Conservation (phyloP, 169 alveolate genomes). For the Babesia ovata region DNA sequence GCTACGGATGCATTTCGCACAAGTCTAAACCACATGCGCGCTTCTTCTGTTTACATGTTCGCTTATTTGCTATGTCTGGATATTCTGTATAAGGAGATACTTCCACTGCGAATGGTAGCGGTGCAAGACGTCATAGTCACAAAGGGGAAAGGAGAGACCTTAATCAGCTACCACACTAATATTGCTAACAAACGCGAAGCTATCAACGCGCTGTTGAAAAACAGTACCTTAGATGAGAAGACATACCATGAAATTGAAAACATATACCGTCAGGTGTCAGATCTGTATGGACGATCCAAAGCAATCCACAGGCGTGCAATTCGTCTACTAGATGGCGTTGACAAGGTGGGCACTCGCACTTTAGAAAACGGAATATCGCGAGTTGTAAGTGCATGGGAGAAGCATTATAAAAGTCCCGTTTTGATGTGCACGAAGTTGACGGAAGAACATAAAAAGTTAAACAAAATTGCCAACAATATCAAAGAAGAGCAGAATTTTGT, state of each 20-base stretch:
- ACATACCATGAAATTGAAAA: not conserved
- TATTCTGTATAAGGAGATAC: conserved; percentile 15
- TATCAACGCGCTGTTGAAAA: conserved; percentile 14
- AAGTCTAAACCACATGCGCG: conserved; percentile 13
- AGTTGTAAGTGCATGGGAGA: conserved; percentile 25
- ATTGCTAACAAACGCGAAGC: conserved; percentile 25
- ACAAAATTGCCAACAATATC: not conserved
- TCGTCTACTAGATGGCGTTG: not conserved
- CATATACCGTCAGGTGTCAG: conserved; percentile 3
- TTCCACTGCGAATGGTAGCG: conserved; percentile 33
- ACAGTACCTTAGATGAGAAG: not conserved
- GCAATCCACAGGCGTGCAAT: not conserved
- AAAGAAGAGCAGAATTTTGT: conserved; percentile 2
- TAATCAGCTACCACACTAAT: conserved; percentile 10
- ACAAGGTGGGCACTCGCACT: not conserved
- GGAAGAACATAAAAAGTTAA: conserved; percentile 1
- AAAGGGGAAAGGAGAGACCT: conserved; percentile 12
- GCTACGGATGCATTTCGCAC: conserved; percentile 15
- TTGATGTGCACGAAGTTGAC: conserved; percentile 20
- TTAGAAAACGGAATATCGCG: conserved; percentile 4
- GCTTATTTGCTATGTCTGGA: conserved; percentile 27
- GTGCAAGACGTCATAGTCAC: conserved; percentile 30
- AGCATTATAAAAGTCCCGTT: conserved; percentile 31
- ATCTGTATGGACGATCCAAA: not conserved
- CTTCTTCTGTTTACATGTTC: conserved; percentile 27